Base-by-base conservation (phyloP, 2,329 filamentous ascomycete genomes). In the Curvularia eragrostidis region DNA sequence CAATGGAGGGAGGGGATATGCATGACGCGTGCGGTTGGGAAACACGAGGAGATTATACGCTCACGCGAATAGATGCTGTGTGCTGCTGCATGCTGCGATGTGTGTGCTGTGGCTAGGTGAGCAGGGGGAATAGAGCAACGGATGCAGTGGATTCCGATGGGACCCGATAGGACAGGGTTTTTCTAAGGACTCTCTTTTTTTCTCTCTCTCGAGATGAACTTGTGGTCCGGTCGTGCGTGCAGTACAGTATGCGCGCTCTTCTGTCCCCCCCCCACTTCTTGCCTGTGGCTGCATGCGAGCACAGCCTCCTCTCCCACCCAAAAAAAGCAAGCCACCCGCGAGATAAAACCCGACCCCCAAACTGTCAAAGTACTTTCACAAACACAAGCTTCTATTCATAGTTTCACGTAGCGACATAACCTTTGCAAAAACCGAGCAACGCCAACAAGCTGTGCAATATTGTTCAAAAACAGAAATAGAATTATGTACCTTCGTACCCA, bases 401-500 rank as follows among this genome's bases (percentile, higher is more conserved):
- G 23, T 15, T 18, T 49, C 34, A 49, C 34, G n/a, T n/a, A n/a
- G n/a, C n/a, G n/a, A n/a, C n/a, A n/a, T n/a, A n/a, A n/a, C n/a
- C n/a, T n/a, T n/a, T n/a, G n/a, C n/a, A n/a, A n/a, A n/a, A n/a
- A n/a, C n/a, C n/a, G n/a, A n/a, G n/a, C n/a, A 55, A 58, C 47
- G 52, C 52, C 56, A 55, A 47, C 46, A 48, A 54, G 24, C 39
- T 42, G 39, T 55, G 34, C 26, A 42, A 51, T 50, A 54, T 32
- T 24, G 48, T 48, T 36, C 43, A 43, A 38, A 36, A 54, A 34
- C 41, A 36, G 48, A 51, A 58, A 55, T 43, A 48, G 34, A 58
- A 51, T 55, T 50, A 51, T 55, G 47, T 58, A 55, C 56, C 54
- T 46, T 42, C 34, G 32, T 23, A 48, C 39, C 46, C 48, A 39